Evolutionary conservation across 2,329 filamentous ascomycete species (phyloP), one percentile per base, ranked within the genome.

Genomic region (Fusarium dimerum): DNA sequence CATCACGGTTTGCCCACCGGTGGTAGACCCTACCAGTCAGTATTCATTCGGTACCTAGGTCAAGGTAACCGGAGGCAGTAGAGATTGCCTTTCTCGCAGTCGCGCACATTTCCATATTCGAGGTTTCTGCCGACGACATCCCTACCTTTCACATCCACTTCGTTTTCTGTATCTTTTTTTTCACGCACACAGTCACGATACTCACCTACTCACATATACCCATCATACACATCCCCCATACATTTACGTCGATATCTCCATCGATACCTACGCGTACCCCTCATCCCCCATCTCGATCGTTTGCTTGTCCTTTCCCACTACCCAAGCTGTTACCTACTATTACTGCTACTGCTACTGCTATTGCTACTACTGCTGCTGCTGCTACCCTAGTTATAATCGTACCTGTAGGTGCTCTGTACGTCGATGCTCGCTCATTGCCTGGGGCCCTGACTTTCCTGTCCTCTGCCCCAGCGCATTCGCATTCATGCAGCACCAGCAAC

Each of bases 401-500:
- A 26, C 5, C 32, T 36, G 32, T 36, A 36, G 32, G 32, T 36
- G 32, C 32, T 9, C 13, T 12, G 32, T 9, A 36, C 32, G 4
- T 36, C 43, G 54, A 26, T 60, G 63, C 51, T 65, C 60, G 56
- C 58, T 56, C 62, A 65, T 62, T 60, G 57, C 58, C 57, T 50
- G 59, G 59, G 60, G 59, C 59, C 62, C 62, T 55, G 62, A 64
- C 59, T 65, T 36, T 36, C 10, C 57, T 60, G 60, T 60, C 51
- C 46, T 56, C 48, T 52, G 55, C 55, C 57, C 56, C 59, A 61
- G 62, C 64, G 66, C 55, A 59, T 70, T 68, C 57, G 66, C 55
- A 59, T 70, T 68, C 57, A 71, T 71, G 68, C 68, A 64, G 57
- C 61, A 36, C 3, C 32, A 15, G 5, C 32, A 36, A 15, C 5